Conservation (phyloP, 345 rosid genomes). For the Gossypium turneri region DNA sequence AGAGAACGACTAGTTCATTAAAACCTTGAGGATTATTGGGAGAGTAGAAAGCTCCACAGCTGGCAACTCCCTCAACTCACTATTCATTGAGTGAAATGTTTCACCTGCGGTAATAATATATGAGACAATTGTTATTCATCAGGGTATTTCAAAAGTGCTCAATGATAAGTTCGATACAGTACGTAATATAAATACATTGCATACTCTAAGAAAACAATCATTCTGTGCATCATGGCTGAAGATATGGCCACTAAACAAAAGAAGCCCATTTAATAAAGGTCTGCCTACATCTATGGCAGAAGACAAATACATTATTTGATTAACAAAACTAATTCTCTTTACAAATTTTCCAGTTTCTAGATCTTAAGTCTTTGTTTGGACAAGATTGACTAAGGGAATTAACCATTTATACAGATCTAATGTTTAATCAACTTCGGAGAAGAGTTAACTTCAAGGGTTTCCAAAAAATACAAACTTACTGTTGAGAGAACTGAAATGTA, state of each 20-base stretch:
- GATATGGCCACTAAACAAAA: neutral
- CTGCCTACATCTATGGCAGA: neutral
- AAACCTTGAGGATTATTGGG: constrained; percentile 80
- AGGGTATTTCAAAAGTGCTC: neutral
- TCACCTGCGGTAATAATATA: constrained; percentile 45
- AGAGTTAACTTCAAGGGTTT: neutral
- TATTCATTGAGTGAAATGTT: constrained; percentile 70
- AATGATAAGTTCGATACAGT: neutral
- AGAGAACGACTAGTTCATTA: constrained; percentile 17
- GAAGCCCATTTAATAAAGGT: neutral
- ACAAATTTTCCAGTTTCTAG: neutral
- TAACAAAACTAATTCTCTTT: neutral
- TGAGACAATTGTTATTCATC: neutral
- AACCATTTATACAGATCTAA: neutral
- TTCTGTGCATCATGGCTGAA: neutral
- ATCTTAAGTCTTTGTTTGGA: neutral
- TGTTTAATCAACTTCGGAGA: neutral
- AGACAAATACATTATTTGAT: neutral
- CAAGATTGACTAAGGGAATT: neutral
- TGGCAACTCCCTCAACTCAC: constrained; percentile 92
- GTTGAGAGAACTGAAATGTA: constrained; percentile 73
- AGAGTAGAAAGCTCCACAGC: constrained; percentile 88
- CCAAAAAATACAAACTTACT: constrained; percentile 43
- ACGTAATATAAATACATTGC: neutral
- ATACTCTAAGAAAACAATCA: neutral